Evolutionary conservation across 208 protist species (phyloP).

Genomic region (Trypanosoma mega): DNA sequence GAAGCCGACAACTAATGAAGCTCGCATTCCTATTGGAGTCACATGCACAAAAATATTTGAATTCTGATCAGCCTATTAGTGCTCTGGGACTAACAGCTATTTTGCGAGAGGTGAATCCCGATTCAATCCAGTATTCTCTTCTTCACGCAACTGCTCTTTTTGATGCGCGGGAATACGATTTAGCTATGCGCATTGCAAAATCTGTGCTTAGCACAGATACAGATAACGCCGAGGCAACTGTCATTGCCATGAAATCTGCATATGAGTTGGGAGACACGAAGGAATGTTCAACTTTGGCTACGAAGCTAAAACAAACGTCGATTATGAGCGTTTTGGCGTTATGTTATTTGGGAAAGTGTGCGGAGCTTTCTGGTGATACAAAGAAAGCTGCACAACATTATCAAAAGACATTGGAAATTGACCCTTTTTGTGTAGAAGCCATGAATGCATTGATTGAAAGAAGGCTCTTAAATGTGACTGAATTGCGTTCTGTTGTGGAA

Average conservation of each 20-base stretch:
- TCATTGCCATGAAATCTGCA: constrained; percentile 60
- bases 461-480: constrained; percentile 43
- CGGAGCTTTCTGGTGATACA: constrained; percentile 61
- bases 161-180: constrained; percentile 67
- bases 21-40: constrained; percentile 19
- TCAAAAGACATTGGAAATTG: constrained; percentile 51
- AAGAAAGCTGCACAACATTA: constrained; percentile 63
- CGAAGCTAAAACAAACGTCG: constrained; percentile 21
- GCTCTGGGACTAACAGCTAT: constrained; percentile 68
- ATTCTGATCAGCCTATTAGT: constrained; percentile 57
- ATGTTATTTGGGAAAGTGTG: constrained; percentile 73
- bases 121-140: constrained; percentile 29
- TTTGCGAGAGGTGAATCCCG: constrained; percentile 43
- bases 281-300: constrained; percentile 42
- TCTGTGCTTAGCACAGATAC: constrained; percentile 24
- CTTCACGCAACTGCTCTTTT: constrained; percentile 57
- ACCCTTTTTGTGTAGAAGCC: constrained; percentile 76
- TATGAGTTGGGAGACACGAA: constrained; percentile 74
- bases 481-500: constrained; percentile 51
- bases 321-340: constrained; percentile 48
- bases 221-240: constrained; percentile 34
- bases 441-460: constrained; percentile 68
- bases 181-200: constrained; percentile 43
- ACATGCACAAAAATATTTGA: constrained; percentile 36
- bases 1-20: no score